Base-by-base conservation (phyloP, 2,329 filamentous ascomycete genomes). In the Chrysoporthe puriensis region DNA sequence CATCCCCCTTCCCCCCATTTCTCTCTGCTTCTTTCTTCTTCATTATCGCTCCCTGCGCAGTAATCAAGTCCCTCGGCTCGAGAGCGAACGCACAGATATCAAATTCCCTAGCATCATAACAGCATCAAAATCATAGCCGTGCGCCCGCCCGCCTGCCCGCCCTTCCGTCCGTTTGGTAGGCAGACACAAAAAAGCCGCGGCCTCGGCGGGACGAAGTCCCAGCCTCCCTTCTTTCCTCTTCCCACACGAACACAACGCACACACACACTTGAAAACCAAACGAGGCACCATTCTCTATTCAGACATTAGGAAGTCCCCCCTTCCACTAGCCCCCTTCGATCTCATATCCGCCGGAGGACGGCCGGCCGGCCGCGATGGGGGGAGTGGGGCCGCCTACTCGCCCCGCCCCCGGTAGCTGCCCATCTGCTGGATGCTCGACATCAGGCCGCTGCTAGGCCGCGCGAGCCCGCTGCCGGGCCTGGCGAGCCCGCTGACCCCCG, bases 381-480 rank as follows among this genome's bases (percentile, higher is more conserved):
- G 26, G 26, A 26, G 26, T 26, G 26, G 26, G 26, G 26, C 26
- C 26, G 26, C 42, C 44, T 67, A 72, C 61, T 77, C 74, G 40
- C 70, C 80, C 54, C 83, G 79, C 9, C 83, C 80, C 16, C 84
- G 77, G 72, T 88, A 83, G 73, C 84, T 89, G 11, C 93, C 93
- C 93, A 96, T 96, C 79, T 90, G 88, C 83, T 96, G 93, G 77
- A 96, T 96, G 21, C 91, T 93, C 73, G 86, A 91, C 90, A 96
- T 90, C 74, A 96, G 91, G 66, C 91, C 89, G 75, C 90, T 92
- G 73, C 90, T 92, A 73, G 92, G 79, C 70, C 77, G 74, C 9
- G 80, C 80, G 69, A 80, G 72, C 46, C 81, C 82, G 70, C 82
- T 84, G 69, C 83, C 82, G 16, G 85, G 85, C 69, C 85, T 79